Base-by-base conservation (phyloP, 169 alveolate species). In the Plasmodium chabaudi region DNA sequence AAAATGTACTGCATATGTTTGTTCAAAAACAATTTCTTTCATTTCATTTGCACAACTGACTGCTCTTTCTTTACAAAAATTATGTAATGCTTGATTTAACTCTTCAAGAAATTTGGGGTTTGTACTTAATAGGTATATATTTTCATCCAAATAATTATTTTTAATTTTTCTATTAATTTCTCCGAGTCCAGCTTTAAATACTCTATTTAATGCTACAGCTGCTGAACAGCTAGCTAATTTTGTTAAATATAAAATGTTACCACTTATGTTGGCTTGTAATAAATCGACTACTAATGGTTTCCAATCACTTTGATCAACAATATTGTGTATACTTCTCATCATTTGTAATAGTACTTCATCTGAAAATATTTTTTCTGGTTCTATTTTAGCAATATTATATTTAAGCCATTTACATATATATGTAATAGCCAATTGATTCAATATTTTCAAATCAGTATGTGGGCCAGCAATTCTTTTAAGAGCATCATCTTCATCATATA, bases 271-370 rank as follows among this genome's bases (percentile, higher is more conserved):
- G 25, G 96, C 92, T 88, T 95, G 97, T 53, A 95, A 92, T 2
- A 95, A 72, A 87, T 95, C 98, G 10, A 96, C 98, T 27, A 95
- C 94, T 39, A 95, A 87, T 34, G 98, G 98, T 79, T 95, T 95
- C 98, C 98, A 95, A 79, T 95, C 96, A 39, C 96, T 95, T 47
- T 93, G 93, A 88, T 94, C 97, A 51, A 95, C 96, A 46, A 95
- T 97, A 82, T 95, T 96, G 39, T 93, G 94, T 44, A 95, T 95
- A 55, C 96, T 88, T 34, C 98, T 88, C 92, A 95, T 88, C 98
- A 95, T 95, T 93, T 95, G 97, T 87, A 94, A 93, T 12, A 95
- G 79, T 15, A 95, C 97, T 59, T 94, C 96, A 65, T 93, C 87
- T 69, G 95, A 91, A 63, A 93, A 94, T 12, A 77, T 89, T 47